phyloP scores from a whole-genome alignment of 192 early-diverging fungal species.

The Linnemannia elongata region DNA sequence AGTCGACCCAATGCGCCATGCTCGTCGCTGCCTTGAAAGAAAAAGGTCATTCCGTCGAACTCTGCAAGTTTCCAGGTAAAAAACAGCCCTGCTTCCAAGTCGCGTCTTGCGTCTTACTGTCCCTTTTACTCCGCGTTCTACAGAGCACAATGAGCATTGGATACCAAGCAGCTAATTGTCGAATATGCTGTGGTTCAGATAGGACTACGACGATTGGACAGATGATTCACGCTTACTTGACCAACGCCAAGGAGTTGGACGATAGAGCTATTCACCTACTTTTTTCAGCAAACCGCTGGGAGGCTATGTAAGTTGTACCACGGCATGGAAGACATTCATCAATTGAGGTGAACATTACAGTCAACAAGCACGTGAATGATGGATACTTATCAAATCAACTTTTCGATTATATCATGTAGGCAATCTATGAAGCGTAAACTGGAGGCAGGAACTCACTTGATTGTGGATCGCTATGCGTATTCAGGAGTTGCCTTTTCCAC shows the following conservation, averaged over 20 bases:
- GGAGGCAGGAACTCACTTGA: constrained; percentile 75
- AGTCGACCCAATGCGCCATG: constrained; percentile 86
- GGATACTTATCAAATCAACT: background rate
- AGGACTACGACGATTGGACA: constrained; percentile 92
- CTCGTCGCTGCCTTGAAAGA: constrained; percentile 72
- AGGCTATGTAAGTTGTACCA: constrained; percentile 73
- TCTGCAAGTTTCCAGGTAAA: constrained; percentile 89
- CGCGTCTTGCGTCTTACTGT: no score
- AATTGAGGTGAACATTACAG: background rate
- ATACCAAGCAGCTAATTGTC: background rate
- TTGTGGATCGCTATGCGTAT: constrained; percentile 96
- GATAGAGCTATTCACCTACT: constrained; percentile 91
- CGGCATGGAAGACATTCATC: background rate
- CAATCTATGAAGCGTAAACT: constrained; percentile 71
- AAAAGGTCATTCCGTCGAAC: constrained; percentile 59
- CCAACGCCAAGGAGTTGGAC: constrained; percentile 74
- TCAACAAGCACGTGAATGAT: background rate
- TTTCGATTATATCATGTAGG: constrained; percentile 41
- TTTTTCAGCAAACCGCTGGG: constrained; percentile 98
- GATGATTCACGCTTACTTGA: constrained; percentile 90
- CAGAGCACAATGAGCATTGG: no score
- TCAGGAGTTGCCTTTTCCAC: constrained; percentile 94
- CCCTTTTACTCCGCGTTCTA: background rate
- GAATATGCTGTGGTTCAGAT: constrained; percentile 60
- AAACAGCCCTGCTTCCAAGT: background rate